Base-by-base conservation (phyloP, 1,284 basidiomycete genomes). In the Puccinia sorghi region DNA sequence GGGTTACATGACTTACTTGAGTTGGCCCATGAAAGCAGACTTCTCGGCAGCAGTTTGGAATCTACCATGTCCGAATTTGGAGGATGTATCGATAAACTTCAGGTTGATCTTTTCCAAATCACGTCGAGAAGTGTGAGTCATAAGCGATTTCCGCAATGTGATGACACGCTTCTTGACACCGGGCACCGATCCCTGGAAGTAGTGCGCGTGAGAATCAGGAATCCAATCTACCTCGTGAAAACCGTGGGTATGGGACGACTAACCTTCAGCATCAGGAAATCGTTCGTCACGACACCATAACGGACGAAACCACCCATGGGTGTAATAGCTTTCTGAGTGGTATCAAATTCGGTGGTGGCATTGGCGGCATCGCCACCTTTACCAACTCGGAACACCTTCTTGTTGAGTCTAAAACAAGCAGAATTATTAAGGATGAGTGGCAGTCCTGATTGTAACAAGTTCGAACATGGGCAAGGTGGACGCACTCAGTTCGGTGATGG, bases 221-320 rank as follows among this genome's bases (percentile, higher is more conserved):
- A 11, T 15, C 8, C 2, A 46, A n/a, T 41, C 43, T 15, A 32
- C 20, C 22, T 17, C 20, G 61, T 9, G 17, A 61, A 17, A 43
- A 50, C 43, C 0, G 27, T 0, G 20, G 17, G 12, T 37, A 82
- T 82, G 12, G 0, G 81, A 81, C 81, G 80, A 66, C 67, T 22
- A 13, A 75, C 80, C 81, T 82, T 82, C 86, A 98, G 88, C 87
- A 98, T 91, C 84, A 99, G 87, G 88, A 92, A 99, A 87, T 99
- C 97, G 88, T 97, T 95, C 89, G 93, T 95, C 87, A 99, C 91
- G 84, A 97, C 89, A 90, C 96, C 96, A 86, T 97, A 99, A 87
- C 95, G 94, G 80, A 94, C 94, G 91, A 97, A 99, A 85, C 96
- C 97, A 88, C 97, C 97, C 90, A 99, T 90, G 78, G 97, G 97